Evolutionary conservation across 164 flowering plant species (phyloP).

Genomic region (Hamamelis virginiana): DNA sequence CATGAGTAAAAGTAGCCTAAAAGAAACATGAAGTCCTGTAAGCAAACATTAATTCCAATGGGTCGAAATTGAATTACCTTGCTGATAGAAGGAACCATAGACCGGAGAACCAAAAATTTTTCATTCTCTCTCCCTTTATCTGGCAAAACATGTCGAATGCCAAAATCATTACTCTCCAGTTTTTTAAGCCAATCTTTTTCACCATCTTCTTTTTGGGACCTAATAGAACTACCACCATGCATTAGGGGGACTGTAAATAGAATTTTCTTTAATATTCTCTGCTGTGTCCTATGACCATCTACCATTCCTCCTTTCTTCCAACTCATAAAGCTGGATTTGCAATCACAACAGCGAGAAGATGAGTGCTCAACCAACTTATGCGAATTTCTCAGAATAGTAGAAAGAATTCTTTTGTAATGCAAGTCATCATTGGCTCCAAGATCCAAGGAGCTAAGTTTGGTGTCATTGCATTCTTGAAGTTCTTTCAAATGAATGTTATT

Average conservation of each 20-base stretch:
- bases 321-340: constrained; percentile 50
- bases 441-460: constrained; percentile 42
- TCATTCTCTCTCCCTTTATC: constrained; percentile 46
- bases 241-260: constrained; percentile 53
- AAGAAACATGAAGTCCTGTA: neutral
- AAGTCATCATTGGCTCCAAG: constrained; percentile 38
- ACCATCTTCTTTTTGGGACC: constrained; percentile 25
- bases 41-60: neutral
- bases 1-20: neutral
- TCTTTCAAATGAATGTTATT: constrained; percentile 25
- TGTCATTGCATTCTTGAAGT: constrained; percentile 40
- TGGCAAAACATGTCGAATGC: constrained; percentile 24
- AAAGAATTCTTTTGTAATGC: constrained; percentile 62
- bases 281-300: constrained; percentile 24
- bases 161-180: constrained; percentile 24
- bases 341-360: constrained; percentile 15
- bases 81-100: constrained; percentile 61
- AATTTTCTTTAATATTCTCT: constrained; percentile 61
- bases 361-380: constrained; percentile 30
- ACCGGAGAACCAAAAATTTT: constrained; percentile 55
- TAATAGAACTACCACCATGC: constrained; percentile 30
- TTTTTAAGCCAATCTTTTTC: constrained; percentile 19
- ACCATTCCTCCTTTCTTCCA: constrained; percentile 51
- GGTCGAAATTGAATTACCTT: constrained; percentile 44
- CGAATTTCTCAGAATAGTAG: constrained; percentile 46